Base-by-base conservation (phyloP, 345 rosid genomes). In the Sisymbrium altissimum region DNA sequence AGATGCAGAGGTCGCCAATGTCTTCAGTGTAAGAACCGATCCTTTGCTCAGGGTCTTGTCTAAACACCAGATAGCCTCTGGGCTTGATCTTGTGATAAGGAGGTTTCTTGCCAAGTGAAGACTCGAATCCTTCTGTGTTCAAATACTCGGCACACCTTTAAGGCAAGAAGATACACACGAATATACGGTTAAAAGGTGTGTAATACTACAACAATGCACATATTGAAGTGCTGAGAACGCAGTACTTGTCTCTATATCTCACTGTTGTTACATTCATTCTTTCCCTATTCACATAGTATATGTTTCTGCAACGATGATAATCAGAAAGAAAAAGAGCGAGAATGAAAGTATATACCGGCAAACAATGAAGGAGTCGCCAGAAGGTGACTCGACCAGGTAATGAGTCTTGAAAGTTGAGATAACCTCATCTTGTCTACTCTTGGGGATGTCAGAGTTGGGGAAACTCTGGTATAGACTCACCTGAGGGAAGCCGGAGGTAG, bases 1-100 rank as follows among this genome's bases (percentile, higher is more conserved):
- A 71, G 9, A 71, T 60, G 52, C 75, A 71, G 40, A 60, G 68
- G 36, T 60, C 50, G 14, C 67, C 67, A 60, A 60, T 71, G 9
- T 71, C 59, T 71, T 71, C 40, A 35, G 67, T 71, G 75, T 71
- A 71, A 1, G 40, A 60, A 36, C 1, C n/a, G 6, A 46, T 70
- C 59, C 9, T 1, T 25, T 15, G 18, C 50, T 46, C 67, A 19
- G 0, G 45, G 56, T 70, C 73, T 44, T 70, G 73, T 6, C 35
- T 70, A 48, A 46, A 60, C 49, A 71, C 63, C 29, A 17, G 3
- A 41, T 40, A 68, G 10, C 14, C 3, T 3, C 3, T 66, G 0
- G 59, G 32, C 59, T 46, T 32, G 0, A 0, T n/a, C 23, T 0
- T 63, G 19, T 0, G 0, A 13, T 7, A 1, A 9, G 9, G 15